Evolutionary conservation across 495 filamentous ascomycete genomes (phyloP).

Genomic region (Podospora anserina): DNA sequence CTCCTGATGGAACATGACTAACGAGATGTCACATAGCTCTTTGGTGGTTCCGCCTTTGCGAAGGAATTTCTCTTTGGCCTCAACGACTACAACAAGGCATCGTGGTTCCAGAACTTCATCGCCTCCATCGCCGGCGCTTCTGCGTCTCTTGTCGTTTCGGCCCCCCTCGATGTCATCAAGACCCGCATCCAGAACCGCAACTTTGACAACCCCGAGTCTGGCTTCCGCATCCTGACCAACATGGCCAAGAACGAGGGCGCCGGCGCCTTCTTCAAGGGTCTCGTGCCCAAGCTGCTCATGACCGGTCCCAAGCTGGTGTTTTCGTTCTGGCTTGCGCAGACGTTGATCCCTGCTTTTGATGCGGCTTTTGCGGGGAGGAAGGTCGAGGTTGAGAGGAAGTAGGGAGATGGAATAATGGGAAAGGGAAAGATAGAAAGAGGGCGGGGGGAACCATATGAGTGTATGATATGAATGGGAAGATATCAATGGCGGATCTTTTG

Average conservation of each 20-base stretch:
- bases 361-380: conserved; percentile 21
- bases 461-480: conserved; percentile 2
- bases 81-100: conserved; percentile 89
- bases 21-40: conserved; percentile 58
- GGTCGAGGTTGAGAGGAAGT: neutral
- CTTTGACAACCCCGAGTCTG: conserved; percentile 94
- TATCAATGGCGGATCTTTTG: neutral
- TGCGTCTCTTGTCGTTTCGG: conserved; percentile 87
- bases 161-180: conserved; percentile 97
- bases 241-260: conserved; percentile 89
- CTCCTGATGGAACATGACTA: neutral
- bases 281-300: conserved; percentile 96
- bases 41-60: conserved; percentile 95
- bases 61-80: conserved; percentile 92
- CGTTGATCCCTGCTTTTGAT: conserved; percentile 68
- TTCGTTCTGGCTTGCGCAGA: conserved; percentile 99
- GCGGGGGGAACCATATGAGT: neutral
- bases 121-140: conserved; percentile 92
- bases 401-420: neutral
- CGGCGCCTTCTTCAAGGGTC: conserved; percentile 91
- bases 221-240: conserved; percentile 79
- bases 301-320: conserved; percentile 98
- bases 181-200: conserved; percentile 98
- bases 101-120: conserved; percentile 94
- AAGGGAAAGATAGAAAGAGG: neutral